A percentile compares a stretch with the other conserved stretches of the same genome.
These are phyloP conservation scores for Colletotrichum zoysiae DNA, from an alignment of 2,329 filamentous ascomycete genomes.

Conservation along the genomic window DNA sequence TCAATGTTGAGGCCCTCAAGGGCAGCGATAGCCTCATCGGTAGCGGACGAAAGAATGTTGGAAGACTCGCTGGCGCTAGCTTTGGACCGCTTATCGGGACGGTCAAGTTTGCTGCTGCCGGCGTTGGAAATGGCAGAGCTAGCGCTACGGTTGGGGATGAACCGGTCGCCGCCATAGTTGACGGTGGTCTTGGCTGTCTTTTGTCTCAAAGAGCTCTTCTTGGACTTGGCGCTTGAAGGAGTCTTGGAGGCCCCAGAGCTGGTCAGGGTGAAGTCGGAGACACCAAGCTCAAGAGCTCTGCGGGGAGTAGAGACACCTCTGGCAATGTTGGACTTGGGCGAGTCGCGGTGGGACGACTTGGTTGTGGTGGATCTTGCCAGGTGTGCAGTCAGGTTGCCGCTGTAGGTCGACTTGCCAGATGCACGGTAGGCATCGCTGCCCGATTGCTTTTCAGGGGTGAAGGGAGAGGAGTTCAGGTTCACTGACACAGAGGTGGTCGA, in stretches of 20 bases:
- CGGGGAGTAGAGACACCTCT: constrained; percentile 80
- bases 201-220: constrained; percentile 65
- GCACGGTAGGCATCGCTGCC: constrained; percentile 63
- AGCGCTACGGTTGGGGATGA: constrained; percentile 93
- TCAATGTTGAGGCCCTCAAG: constrained; percentile 82
- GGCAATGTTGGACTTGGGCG: constrained; percentile 97
- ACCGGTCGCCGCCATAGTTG: constrained; percentile 87
- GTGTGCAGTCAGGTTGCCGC: constrained; percentile 82
- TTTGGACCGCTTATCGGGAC: constrained; percentile 78
- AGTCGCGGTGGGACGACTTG: constrained; percentile 80
- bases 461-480: constrained; percentile 77
- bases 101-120: constrained; percentile 85
- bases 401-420: constrained; percentile 80
- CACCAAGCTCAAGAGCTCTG: constrained; percentile 85
- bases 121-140: constrained; percentile 89
- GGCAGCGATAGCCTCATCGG: constrained; percentile 83
- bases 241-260: constrained; percentile 80
- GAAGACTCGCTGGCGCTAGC: constrained; percentile 79
- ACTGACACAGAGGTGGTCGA: constrained; percentile 61
- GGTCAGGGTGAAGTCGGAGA: constrained; percentile 92
- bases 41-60: constrained; percentile 79
- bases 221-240: constrained; percentile 68
- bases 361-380: constrained; percentile 77
- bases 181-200: constrained; percentile 80
- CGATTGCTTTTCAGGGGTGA: constrained; percentile 75